A percentile compares a stretch with the other conserved stretches of the same genome.
Evolutionary conservation across 2,329 filamentous ascomycete species (phyloP).

Genomic region (Colletotrichum liaoningense): DNA sequence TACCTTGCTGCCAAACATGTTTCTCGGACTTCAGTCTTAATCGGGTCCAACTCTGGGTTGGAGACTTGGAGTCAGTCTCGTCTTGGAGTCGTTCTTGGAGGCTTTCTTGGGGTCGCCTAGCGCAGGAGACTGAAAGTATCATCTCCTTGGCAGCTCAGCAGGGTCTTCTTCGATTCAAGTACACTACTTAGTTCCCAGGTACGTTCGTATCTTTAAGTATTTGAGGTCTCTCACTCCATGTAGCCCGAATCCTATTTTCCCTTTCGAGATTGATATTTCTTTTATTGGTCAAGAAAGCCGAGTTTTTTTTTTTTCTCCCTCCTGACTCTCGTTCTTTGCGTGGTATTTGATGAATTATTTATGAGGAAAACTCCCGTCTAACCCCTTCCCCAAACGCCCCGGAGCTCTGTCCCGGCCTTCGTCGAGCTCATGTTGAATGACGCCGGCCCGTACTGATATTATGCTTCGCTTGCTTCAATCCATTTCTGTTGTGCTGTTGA

Average conservation of each 20-base stretch:
- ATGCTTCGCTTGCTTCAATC: conserved; percentile 36
- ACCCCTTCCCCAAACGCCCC: conserved; percentile 22
- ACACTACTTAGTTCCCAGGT: neutral
- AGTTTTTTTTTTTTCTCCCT: neutral
- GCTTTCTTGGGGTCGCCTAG: neutral
- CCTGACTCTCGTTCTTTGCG: neutral
- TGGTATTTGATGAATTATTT: neutral
- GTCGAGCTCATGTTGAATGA: conserved; percentile 51
- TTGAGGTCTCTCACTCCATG: neutral
- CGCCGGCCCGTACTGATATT: conserved; percentile 38
- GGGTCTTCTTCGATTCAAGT: neutral
- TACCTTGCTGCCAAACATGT: neutral
- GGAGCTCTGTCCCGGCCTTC: conserved; percentile 31
- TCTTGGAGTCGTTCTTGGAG: too few species aligned
- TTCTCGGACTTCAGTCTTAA: neutral
- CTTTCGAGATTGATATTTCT: neutral
- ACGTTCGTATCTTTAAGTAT: neutral
- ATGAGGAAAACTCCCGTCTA: conserved; percentile 4
- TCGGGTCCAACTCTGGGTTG: neutral
- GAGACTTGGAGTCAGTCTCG: too few species aligned
- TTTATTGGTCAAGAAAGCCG: neutral
- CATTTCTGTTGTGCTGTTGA: conserved; percentile 38
- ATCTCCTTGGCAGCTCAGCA: neutral
- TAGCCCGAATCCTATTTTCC: neutral
- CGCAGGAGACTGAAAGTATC: neutral